Evolutionary conservation across 441 rosid species (phyloP).

Genomic region (Gossypium gossypioides): DNA sequence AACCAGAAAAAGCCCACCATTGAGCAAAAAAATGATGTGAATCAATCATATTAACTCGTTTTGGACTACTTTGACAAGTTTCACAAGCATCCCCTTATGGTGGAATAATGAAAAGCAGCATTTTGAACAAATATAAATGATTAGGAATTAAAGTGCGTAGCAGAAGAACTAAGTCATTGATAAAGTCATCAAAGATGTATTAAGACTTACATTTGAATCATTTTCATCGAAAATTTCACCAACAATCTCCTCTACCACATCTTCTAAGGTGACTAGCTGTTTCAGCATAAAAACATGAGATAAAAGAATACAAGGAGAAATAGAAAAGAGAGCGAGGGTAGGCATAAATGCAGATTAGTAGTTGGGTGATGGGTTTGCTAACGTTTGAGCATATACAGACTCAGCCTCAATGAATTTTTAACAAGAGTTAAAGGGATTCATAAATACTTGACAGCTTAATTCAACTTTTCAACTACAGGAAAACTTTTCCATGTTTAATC

Average conservation of each 20-base stretch:
- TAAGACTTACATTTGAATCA: slow-evolving; percentile 73
- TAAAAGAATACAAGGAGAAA: not conserved
- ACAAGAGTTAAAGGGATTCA: not conserved
- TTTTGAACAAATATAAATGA: not conserved
- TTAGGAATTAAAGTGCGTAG: not conserved
- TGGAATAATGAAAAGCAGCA: not conserved
- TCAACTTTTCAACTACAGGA: not conserved
- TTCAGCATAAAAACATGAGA: slow-evolving; percentile 11
- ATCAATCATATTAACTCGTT: not conserved
- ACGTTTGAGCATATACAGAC: not conserved
- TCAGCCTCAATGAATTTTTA: not conserved
- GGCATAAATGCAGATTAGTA: not conserved
- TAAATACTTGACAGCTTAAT: not conserved
- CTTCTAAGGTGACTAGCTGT: slow-evolving; percentile 93
- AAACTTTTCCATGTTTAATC: not conserved
- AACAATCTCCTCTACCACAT: slow-evolving; percentile 96
- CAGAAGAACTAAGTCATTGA: not conserved
- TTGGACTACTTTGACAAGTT: not conserved
- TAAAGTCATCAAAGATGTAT: not conserved
- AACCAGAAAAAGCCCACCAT: not conserved
- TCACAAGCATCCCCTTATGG: not conserved
- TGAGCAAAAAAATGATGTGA: not conserved
- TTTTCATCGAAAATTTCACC: slow-evolving; percentile 98
- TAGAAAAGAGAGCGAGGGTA: not conserved
- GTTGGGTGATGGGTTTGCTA: not conserved